Conservation (phyloP, 768 basidiomycete genomes). For the Rubroboletus satanas region DNA sequence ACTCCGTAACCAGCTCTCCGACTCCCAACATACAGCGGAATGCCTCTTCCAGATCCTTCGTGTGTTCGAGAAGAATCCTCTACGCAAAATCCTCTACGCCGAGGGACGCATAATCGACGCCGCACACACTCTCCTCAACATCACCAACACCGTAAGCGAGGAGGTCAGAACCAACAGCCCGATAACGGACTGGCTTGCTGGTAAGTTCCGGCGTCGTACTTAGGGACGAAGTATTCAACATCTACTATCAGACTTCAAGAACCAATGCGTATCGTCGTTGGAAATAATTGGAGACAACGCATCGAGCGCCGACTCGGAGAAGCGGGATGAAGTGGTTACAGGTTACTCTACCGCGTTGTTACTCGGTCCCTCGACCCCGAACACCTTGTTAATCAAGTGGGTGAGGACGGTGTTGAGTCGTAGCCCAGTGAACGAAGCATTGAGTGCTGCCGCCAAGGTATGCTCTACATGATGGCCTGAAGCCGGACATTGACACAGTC, state of each 20-base stretch:
- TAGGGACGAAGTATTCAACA: no score
- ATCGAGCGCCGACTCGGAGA: neutral
- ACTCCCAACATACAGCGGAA: neutral
- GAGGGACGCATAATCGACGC: neutral
- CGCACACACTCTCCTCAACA: neutral
- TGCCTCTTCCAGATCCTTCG: neutral
- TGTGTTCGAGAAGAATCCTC: neutral
- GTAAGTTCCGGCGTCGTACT: neutral
- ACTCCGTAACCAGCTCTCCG: neutral
- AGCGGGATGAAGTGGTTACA: neutral
- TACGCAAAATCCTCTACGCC: neutral
- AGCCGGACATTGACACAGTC: no score
- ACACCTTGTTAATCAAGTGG: slow-evolving; percentile 4
- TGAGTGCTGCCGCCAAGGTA: no score
- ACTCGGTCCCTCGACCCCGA: neutral
- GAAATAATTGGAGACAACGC: neutral
- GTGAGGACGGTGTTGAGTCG: neutral
- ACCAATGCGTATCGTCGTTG: neutral
- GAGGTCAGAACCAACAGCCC: no score
- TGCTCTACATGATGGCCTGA: no score
- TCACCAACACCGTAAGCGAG: neutral
- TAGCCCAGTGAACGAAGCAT: neutral
- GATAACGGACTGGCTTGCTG: neutral
- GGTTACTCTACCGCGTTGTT: slow-evolving; percentile 1
- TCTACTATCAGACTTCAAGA: neutral